phyloP scores from a whole-genome alignment of 139 green algal species.

The Chlamydomonas eustigma region DNA sequence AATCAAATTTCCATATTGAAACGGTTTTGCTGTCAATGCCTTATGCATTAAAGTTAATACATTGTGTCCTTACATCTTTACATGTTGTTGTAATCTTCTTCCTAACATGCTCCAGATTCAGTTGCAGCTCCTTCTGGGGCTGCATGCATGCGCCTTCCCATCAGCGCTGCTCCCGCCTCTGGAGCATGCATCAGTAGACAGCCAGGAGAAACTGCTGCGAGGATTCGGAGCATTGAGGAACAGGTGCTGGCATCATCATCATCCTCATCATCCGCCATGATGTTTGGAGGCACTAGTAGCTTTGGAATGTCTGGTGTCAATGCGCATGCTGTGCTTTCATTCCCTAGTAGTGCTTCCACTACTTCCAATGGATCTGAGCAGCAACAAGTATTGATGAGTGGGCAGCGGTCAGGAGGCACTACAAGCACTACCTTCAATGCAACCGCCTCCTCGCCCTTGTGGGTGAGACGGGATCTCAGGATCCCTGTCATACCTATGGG shows the following conservation, averaged over 20 bases:
- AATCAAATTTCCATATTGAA: no score
- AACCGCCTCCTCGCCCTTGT: slow-evolving; percentile 4
- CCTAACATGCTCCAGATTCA: not conserved
- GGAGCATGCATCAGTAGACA: not conserved
- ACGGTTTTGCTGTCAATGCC: no score
- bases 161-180: no score
- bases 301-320: slow-evolving; percentile 89
- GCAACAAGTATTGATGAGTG: slow-evolving; percentile 63
- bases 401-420: slow-evolving; percentile 38
- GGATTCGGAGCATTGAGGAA: no score
- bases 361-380: slow-evolving; percentile 83
- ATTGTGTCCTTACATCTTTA: no score
- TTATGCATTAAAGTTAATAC: no score
- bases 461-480: slow-evolving; percentile 30
- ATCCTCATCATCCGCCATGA: not conserved
- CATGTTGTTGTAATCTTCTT: no score
- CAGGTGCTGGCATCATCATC: not conserved
- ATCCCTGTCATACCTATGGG: slow-evolving; percentile 34
- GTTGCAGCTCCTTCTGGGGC: not conserved
- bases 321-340: slow-evolving; percentile 65
- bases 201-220: not conserved
- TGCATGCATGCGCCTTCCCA: not conserved
- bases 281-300: slow-evolving; percentile 62
- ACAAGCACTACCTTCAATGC: slow-evolving; percentile 25
- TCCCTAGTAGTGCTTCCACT: slow-evolving; percentile 77